Evolutionary conservation across 495 filamentous ascomycete species (phyloP), one percentile per base, ranked within the genome.

Genomic region (Emericellopsis terricola): DNA sequence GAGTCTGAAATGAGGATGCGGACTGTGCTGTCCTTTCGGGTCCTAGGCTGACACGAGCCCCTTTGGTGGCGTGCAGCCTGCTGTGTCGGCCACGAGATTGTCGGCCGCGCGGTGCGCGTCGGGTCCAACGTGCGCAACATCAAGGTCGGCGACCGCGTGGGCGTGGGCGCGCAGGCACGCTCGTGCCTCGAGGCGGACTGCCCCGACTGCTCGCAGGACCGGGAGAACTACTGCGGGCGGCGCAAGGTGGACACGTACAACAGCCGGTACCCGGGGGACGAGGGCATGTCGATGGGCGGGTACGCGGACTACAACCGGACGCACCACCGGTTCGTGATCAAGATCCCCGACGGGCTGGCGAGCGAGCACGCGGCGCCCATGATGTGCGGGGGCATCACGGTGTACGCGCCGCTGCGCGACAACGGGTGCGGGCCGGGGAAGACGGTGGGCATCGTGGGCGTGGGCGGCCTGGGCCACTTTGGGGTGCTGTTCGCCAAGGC

Each of bases 81-180:
- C 51, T 69, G 72, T 39, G 78, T 81, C 14, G 83, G 81, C 31
- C 83, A 89, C 55, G 85, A 94, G 47, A 85, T 94, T 30, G 69
- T 87, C 41, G 85, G 85, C 17, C 71, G 56, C 21, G 78, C 73
- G 2, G 70, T 81, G 18, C 71, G 72, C 18, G 63, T 87, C 15
- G 85, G 83, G 17, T 61, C 53, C 21, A 60, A 71, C 20, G 73
- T 63, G 4, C 72, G 72, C 33, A 15, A 15, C 4, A 59, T 91
- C 49, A 71, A 75, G 48, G 42, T 81, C 31, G 85, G 85, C 19
- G 84, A 93, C 47, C 71, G 82, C 23, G 81, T 89, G 21, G 86
- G 86, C 28, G 68, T 93, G 14, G 85, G 86, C 36, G 84, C 85
- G 3, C 84, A 94, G 53, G 67, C 64, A 32, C 54, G 54, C 31